phyloP scores from a whole-genome alignment of 1,284 basidiomycete species.

The Rhizoctonia solani region DNA sequence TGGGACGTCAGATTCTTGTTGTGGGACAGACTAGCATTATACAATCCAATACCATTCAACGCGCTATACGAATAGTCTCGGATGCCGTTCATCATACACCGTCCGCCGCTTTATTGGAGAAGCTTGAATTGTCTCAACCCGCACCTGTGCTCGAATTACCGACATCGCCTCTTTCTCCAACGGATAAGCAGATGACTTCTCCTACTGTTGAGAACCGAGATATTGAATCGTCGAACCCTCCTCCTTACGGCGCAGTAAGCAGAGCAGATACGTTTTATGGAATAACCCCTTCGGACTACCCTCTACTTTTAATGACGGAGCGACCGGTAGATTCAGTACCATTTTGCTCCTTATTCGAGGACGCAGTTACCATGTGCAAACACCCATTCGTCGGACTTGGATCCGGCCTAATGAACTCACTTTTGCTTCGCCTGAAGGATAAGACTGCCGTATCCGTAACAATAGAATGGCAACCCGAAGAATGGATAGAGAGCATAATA shows the following conservation, averaged over 20 bases:
- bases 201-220: background rate
- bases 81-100: conserved; percentile 60
- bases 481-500: conserved; percentile 46
- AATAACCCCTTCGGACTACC: background rate
- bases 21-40: too few relatives aligned
- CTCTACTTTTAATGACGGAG: background rate
- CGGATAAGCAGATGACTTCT: background rate
- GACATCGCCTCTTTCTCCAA: conserved; percentile 17
- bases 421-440: conserved; percentile 53
- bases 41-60: conserved; percentile 44
- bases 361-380: conserved; percentile 54
- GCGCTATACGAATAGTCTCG: conserved; percentile 57
- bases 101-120: conserved; percentile 35
- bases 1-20: too few relatives aligned
- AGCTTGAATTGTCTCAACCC: background rate
- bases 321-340: conserved; percentile 47
- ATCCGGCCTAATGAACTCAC: conserved; percentile 55
- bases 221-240: background rate
- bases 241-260: background rate
- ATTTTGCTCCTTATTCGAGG: conserved; percentile 61
- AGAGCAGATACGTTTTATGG: conserved; percentile 23
- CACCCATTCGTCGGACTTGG: conserved; percentile 57
- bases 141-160: background rate
- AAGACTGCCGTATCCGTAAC: conserved; percentile 43
- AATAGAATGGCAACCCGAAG: conserved; percentile 51